Conservation (phyloP, 2,329 filamentous ascomycete species). For the Sclerotinia minor region DNA sequence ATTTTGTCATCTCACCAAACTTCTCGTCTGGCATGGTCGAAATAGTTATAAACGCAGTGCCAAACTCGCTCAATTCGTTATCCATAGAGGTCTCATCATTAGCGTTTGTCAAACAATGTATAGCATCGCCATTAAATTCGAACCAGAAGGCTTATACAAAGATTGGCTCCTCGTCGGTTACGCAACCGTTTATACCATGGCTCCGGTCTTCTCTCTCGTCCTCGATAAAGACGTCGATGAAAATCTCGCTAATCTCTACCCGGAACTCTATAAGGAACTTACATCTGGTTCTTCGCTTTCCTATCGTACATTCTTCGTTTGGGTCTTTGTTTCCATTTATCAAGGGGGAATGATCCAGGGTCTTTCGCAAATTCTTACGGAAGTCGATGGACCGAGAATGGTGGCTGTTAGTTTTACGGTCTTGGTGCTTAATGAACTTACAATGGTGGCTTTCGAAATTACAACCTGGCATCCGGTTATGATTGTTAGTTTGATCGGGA, state of each 20-base stretch:
- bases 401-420: constrained; percentile 90
- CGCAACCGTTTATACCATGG: constrained; percentile 91
- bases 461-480: constrained; percentile 97
- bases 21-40: constrained; percentile 97
- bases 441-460: constrained; percentile 96
- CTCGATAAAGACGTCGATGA: constrained; percentile 96
- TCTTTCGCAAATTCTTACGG: constrained; percentile 83
- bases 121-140: constrained; percentile 87
- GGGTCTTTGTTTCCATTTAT: constrained; percentile 93
- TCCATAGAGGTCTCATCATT: constrained; percentile 94
- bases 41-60: constrained; percentile 96
- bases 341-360: constrained; percentile 95
- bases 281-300: constrained; percentile 82
- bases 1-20: constrained; percentile 91
- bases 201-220: constrained; percentile 88
- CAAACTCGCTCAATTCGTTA: constrained; percentile 96
- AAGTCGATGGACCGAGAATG: constrained; percentile 72
- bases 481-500: constrained; percentile 81
- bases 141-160: constrained; percentile 91
- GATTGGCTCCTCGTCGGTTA: constrained; percentile 98
- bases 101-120: constrained; percentile 96
- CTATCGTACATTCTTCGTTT: constrained; percentile 94
- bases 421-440: constrained; percentile 87
- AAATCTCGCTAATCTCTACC: constrained; percentile 88
- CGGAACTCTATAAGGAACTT: constrained; percentile 97